Evolutionary conservation across 495 filamentous ascomycete species (phyloP).

Genomic region (Xanthoparmelia taractica): DNA sequence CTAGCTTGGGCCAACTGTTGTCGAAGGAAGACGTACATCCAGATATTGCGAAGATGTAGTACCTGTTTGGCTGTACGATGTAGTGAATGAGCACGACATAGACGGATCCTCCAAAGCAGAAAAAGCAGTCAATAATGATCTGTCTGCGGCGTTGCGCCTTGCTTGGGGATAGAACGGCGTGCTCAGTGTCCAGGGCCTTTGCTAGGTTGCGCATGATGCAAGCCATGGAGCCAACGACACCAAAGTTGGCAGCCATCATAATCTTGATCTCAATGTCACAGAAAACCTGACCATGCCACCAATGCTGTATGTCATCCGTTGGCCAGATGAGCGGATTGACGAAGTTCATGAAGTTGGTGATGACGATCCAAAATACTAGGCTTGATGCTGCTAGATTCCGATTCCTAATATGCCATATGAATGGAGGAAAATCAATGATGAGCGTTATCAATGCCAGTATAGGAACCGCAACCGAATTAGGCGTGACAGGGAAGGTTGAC

Average conservation of each 20-base stretch:
- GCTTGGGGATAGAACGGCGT: conserved; percentile 46
- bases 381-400: conserved; percentile 54
- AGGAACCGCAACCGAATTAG: conserved; percentile 35
- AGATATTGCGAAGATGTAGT: conserved; percentile 61
- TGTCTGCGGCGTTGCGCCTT: conserved; percentile 46
- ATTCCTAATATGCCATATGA: conserved; percentile 49
- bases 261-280: conserved; percentile 80
- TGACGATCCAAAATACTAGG: conserved; percentile 56
- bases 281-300: conserved; percentile 67
- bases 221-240: conserved; percentile 50
- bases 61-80: conserved; percentile 61
- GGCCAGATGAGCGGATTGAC: conserved; percentile 80
- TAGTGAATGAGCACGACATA: conserved; percentile 60
- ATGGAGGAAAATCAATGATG: conserved; percentile 47
- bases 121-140: conserved; percentile 50
- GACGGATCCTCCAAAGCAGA: conserved; percentile 62
- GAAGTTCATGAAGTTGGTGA: conserved; percentile 60
- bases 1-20: conserved; percentile 62
- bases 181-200: conserved; percentile 56
- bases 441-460: conserved; percentile 51
- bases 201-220: conserved; percentile 73
- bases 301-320: conserved; percentile 54
- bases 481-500: conserved; percentile 36
- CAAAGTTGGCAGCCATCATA: conserved; percentile 55
- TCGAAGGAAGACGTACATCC: conserved; percentile 64